Base-by-base conservation (phyloP, 306 rosid species). In the Casuarina glauca region DNA sequence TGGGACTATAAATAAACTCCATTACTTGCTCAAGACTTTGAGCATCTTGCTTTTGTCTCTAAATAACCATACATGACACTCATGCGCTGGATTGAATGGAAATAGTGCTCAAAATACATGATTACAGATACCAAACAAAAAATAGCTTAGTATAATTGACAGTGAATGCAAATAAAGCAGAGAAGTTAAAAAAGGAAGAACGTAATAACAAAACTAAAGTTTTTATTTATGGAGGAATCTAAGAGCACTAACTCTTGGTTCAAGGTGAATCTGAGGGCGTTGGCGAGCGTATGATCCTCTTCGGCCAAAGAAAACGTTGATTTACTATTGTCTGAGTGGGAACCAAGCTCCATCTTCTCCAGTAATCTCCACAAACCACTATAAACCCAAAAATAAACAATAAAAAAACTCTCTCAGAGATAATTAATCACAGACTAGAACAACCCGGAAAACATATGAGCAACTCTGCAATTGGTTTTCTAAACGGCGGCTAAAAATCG, bases 221-320 rank as follows among this genome's bases (percentile, higher is more conserved):
- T 4, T 52, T 52, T 52, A 13, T 52, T 11, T 52, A 15, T 16
- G 4, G 9, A 79, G 46, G 72, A 45, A 52, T 46, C 46, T 57
- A 7, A 82, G 49, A 45, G 51, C 57, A 82, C 95, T 78, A 67
- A 90, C 93, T 92, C 97, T 74, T 92, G 96, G 85, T 92, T 92
- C 84, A 88, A 68, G 63, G 89, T 82, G 87, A 85, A 88, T 80
- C 95, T 84, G 74, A 89, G 35, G 26, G 98, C 69, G 71, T 91
- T 93, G 13, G 95, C 95, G 15, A 93, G 73, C 9, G 97, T 93
- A 67, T 93, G 93, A 91, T 90, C 97, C 76, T 90, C 97, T 41
- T 90, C 93, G 0, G 67, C 53, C 16, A 91, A 64, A 52, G 93
- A 90, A 82, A 93, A 91, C 20, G 96, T 88, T 19, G 97, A 86